A percentile compares a stretch with the other conserved stretches of the same genome.
phyloP scores from a whole-genome alignment of 2,329 filamentous ascomycete species.

The Aspergillus uvarum region DNA sequence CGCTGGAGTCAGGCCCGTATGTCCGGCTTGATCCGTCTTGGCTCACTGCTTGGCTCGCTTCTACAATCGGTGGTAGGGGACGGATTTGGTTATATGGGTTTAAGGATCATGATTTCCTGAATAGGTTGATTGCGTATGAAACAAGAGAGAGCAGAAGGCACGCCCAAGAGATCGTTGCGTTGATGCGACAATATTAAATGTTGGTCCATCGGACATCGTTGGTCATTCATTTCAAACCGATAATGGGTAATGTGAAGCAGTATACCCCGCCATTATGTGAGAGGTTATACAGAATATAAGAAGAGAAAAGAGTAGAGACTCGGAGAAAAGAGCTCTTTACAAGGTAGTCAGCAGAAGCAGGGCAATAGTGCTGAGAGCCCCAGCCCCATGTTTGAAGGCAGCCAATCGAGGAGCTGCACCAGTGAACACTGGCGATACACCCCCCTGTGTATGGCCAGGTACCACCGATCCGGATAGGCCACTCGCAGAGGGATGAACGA shows the following conservation, averaged over 20 bases:
- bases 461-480: slow-evolving; percentile 7
- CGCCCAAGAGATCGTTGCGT: not conserved
- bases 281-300: not conserved
- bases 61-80: not conserved
- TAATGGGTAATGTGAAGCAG: not conserved
- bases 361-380: slow-evolving; percentile 10
- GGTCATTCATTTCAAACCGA: not conserved
- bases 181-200: not conserved
- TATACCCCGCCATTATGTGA: not conserved
- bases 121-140: not conserved
- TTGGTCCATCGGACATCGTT: not conserved
- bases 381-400: slow-evolving; percentile 13
- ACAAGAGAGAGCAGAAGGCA: not conserved
- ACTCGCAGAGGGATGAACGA: slow-evolving; percentile 15
- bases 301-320: slow-evolving; percentile 4
- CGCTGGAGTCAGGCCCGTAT: not conserved
- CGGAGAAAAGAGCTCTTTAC: slow-evolving; percentile 8
- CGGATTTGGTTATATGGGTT: not conserved
- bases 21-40: slow-evolving; percentile 25
- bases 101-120: not conserved
- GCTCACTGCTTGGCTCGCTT: slow-evolving; percentile 17
- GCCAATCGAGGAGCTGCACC: slow-evolving; percentile 18
- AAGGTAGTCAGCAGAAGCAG: slow-evolving; percentile 17
- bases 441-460: slow-evolving; percentile 19
- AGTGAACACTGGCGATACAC: slow-evolving; percentile 20